phyloP scores from a whole-genome alignment of 2,329 filamentous ascomycete species.

The Myriangium duriaei region DNA sequence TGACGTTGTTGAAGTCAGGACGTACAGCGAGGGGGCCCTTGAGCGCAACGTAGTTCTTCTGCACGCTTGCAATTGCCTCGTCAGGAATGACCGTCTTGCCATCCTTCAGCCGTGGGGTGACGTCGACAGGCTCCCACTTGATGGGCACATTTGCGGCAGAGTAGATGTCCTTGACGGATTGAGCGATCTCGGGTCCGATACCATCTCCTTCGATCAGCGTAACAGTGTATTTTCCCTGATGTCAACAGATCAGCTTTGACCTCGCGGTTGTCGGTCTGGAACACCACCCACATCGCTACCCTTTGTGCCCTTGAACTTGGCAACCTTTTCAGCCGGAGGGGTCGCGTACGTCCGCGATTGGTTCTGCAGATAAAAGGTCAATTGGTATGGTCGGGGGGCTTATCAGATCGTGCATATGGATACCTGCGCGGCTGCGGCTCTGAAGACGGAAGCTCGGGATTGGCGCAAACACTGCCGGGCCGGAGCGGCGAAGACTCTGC shows the following conservation, averaged over 20 bases:
- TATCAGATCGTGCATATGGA: slow-evolving; percentile 8
- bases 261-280: no score
- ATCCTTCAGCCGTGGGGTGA: slow-evolving; percentile 84
- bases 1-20: slow-evolving; percentile 16
- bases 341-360: slow-evolving; percentile 43
- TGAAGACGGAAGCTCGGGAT: slow-evolving; percentile 31
- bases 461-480: slow-evolving; percentile 68
- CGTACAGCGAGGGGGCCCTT: slow-evolving; percentile 93
- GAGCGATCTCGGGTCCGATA: slow-evolving; percentile 93
- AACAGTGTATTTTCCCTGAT: slow-evolving; percentile 84
- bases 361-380: slow-evolving; percentile 14
- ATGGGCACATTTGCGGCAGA: slow-evolving; percentile 89
- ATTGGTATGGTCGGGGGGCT: slow-evolving; percentile 2
- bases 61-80: slow-evolving; percentile 83
- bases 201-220: slow-evolving; percentile 98
- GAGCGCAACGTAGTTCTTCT: slow-evolving; percentile 90
- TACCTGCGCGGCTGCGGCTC: slow-evolving; percentile 14
- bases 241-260: no score
- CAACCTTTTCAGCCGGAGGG: slow-evolving; percentile 55
- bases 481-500: slow-evolving; percentile 64
- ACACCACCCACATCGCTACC: slow-evolving; percentile 64
- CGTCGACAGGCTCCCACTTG: slow-evolving; percentile 94
- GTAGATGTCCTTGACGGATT: slow-evolving; percentile 99
- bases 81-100: slow-evolving; percentile 93
- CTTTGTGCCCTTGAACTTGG: slow-evolving; percentile 87